Base-by-base conservation (phyloP, 2,329 filamentous ascomycete genomes). In the Leptographium flavum region DNA sequence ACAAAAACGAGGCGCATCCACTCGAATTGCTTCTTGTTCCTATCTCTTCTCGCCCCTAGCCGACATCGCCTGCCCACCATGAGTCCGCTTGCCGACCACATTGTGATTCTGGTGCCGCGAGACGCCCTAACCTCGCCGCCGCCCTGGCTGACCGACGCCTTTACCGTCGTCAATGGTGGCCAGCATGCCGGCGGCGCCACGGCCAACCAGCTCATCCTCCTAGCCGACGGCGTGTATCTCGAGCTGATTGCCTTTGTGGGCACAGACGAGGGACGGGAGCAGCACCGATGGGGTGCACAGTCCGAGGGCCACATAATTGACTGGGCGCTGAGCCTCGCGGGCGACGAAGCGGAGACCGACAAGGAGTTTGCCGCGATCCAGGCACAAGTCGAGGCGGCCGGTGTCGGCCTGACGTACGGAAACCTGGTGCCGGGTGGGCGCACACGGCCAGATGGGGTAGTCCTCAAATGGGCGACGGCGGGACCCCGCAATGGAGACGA, bases 231-330 rank as follows among this genome's bases (percentile, higher is more conserved):
- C 27, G 70, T 70, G 21, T 83, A 83, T 59, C 63, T 84, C 44
- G 79, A 84, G 55, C 62, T 83, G 42, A 79, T 82, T 48, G 70
- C 75, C 33, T 83, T 82, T 56, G 62, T 74, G 41, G 57, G 71
- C 19, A 67, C 58, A 19, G 60, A 60, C 0, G 60, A 63, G 5
- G 53, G 58, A 7, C 64, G 70, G 4, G 54, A 54, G 6, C 59
- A 60, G 1, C 77, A 83, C 54, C 72, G 71, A 54, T 84, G 79
- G 79, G 76, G 72, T 1, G 47, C 59, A 0, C 67, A 71, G 10
- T 51, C 58, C 0, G 67, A 68, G 28, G 71, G 74, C 4, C 62
- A 58, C 21, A 59, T 73, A 36, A 66, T 82, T 50, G 80, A 81
- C 62, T 76, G 74, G 68, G 73, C 79, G 8, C 66, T 81, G 52